These are phyloP conservation scores for Phaeolepiota aurea DNA, from an alignment of 768 basidiomycete genomes.

Conservation along the genomic window DNA sequence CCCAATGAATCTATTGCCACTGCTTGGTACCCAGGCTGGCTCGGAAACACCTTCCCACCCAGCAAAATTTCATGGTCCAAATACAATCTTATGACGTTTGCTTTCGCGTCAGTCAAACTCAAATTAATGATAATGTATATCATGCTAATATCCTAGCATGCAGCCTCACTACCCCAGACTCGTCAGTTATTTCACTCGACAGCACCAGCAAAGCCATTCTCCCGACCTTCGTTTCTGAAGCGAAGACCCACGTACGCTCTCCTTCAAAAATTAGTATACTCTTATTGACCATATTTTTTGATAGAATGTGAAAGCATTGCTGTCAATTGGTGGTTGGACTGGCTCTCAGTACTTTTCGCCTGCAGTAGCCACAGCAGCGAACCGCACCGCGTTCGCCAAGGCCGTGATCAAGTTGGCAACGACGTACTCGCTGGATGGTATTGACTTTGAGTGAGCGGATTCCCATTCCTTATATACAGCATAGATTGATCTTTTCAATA, in stretches of 20 bases:
- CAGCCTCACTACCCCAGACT: conserved; percentile 28
- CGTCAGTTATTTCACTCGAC: conserved; percentile 23
- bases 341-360: conserved; percentile 59
- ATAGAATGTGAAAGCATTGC: conserved; percentile 45
- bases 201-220: conserved; percentile 36
- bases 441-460: conserved; percentile 41
- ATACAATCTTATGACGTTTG: conserved; percentile 39
- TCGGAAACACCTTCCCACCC: conserved; percentile 28
- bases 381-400: conserved; percentile 59
- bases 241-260: conserved; percentile 29
- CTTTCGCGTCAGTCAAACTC: conserved; percentile 34
- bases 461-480: background rate
- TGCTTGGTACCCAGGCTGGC: conserved; percentile 54
- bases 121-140: background rate
- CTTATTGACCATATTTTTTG: background rate
- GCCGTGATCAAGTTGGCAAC: conserved; percentile 39
- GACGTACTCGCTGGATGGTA: conserved; percentile 47
- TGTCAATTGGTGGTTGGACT: conserved; percentile 68
- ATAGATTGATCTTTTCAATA: conserved; percentile 8
- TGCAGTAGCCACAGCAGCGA: conserved; percentile 44
- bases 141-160: background rate
- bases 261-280: background rate
- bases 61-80: conserved; percentile 43
- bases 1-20: conserved; percentile 30
- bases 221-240: conserved; percentile 44